Conservation (phyloP, 2,329 filamentous ascomycete genomes). For the Beauveria brongniartii region DNA sequence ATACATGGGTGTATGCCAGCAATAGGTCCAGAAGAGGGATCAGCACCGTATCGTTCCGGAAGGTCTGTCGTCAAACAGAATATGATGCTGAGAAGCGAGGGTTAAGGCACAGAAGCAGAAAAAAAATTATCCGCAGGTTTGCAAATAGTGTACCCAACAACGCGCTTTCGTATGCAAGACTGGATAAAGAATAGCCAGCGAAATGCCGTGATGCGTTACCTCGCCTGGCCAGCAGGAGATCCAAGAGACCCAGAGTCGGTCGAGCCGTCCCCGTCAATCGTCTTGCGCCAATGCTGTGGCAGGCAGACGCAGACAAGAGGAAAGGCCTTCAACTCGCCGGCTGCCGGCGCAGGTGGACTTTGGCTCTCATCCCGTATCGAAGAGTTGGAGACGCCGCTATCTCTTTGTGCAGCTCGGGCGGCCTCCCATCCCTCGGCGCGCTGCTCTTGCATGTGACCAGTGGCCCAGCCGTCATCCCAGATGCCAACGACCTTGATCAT, state of each 20-base stretch:
- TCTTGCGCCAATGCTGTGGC: conserved; percentile 93
- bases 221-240: neutral
- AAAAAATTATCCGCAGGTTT: neutral
- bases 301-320: conserved; percentile 93
- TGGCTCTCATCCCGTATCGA: conserved; percentile 56
- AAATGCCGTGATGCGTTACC: neutral
- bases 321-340: conserved; percentile 93
- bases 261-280: conserved; percentile 80
- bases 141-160: conserved; percentile 2
- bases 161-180: conserved; percentile 7
- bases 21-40: neutral
- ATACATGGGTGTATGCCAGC: neutral
- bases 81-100: neutral
- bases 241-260: conserved; percentile 51
- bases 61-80: neutral
- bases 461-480: conserved; percentile 99
- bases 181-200: neutral
- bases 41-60: neutral
- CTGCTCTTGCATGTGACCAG: conserved; percentile 75
- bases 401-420: conserved; percentile 67
- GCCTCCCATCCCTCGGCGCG: conserved; percentile 84
- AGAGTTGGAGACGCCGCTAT: conserved; percentile 86
- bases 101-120: neutral
- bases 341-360: conserved; percentile 50
- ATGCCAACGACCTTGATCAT: conserved; percentile 98